Percentiles rank a stretch among this genome's conserved stretches.
phyloP scores from a whole-genome alignment of 345 rosid species.

The Syzygium grande region DNA sequence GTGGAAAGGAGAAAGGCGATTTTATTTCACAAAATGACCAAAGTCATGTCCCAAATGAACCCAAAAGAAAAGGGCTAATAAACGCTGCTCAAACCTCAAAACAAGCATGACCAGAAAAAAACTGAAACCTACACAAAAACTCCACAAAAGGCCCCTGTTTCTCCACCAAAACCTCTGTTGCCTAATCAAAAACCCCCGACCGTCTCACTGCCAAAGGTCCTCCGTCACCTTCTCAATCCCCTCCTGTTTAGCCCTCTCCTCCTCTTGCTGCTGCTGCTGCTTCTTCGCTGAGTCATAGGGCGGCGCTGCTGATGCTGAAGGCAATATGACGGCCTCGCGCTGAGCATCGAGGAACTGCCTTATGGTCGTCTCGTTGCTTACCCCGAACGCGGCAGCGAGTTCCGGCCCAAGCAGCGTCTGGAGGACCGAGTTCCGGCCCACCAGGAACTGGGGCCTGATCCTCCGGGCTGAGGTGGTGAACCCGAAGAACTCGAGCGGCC shows the following conservation, averaged over 20 bases:
- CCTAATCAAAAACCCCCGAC: slow-evolving; percentile 15
- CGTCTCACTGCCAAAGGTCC: slow-evolving; percentile 4
- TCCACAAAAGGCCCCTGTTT: neutral
- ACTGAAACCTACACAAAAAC: neutral
- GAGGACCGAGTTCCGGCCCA: slow-evolving; percentile 54
- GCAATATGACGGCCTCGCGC: slow-evolving; percentile 59
- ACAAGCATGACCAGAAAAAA: neutral
- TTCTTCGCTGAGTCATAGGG: slow-evolving; percentile 9
- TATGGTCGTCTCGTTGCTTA: slow-evolving; percentile 27
- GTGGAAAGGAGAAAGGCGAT: neutral
- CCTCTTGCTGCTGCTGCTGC: slow-evolving; percentile 3
- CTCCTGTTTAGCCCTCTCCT: neutral
- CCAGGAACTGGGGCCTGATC: slow-evolving; percentile 84
- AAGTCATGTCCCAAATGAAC: neutral
- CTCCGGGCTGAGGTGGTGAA: slow-evolving; percentile 73
- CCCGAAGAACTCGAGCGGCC: slow-evolving; percentile 67
- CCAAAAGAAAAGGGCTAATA: neutral
- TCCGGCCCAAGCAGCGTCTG: slow-evolving; percentile 29
- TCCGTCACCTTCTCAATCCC: neutral
- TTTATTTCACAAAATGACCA: neutral
- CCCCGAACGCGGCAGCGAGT: slow-evolving; percentile 54
- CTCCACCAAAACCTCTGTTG: neutral
- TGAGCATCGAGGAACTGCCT: slow-evolving; percentile 31
- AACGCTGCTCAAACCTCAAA: neutral
- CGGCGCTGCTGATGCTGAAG: slow-evolving; percentile 41